Evolutionary conservation across 768 basidiomycete genomes (phyloP), one percentile per base, ranked within the genome.

Genomic region (Lentinula edodes): DNA sequence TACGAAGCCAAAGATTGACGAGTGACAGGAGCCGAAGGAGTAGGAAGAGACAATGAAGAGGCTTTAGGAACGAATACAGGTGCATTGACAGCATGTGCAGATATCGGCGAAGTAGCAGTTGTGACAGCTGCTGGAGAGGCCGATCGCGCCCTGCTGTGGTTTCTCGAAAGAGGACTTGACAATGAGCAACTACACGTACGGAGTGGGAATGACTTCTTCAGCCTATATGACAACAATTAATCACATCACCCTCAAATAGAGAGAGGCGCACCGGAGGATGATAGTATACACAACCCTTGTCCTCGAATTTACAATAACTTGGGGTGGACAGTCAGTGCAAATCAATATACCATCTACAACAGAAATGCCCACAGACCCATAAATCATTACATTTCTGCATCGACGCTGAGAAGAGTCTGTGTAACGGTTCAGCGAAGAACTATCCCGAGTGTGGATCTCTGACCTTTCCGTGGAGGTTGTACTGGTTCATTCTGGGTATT

Each of bases 301-400:
- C 89, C 74, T 94, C 85, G 66, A 81, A 93, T 76, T 90, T 89
- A 78, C 93, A 95, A 61, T 80, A 87, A 45, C 93, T 94, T 20
- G 12, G 61, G 7, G 42, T n/a, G 36, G 43, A 61, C 53, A 56
- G 15, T 46, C 41, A 63, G 53, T 34, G 52, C 42, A 8, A 8
- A 48, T 39, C 16, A 13, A 23, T 1, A 23, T 23, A 23, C 52
- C 20, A 23, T 53, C 0, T 34, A 35, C 18, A 13, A 13, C 45
- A 34, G 63, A 38, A 9, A 52, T 15, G 9, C 5, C 5, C 41
- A 65, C 72, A 65, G 75, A 95, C 93, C 95, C 94, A 70, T 95
- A 90, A 64, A 96, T 95, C 72, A 90, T 77, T 56, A 95, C 86
- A 78, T 97, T 96, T 70, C 91, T 86, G 75, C 94, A 97, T 68